Percentiles rank a stretch among this genome's conserved stretches.
These are phyloP conservation scores for Neurospora pannonica DNA, from an alignment of 495 filamentous ascomycete species.

Conservation along the genomic window DNA sequence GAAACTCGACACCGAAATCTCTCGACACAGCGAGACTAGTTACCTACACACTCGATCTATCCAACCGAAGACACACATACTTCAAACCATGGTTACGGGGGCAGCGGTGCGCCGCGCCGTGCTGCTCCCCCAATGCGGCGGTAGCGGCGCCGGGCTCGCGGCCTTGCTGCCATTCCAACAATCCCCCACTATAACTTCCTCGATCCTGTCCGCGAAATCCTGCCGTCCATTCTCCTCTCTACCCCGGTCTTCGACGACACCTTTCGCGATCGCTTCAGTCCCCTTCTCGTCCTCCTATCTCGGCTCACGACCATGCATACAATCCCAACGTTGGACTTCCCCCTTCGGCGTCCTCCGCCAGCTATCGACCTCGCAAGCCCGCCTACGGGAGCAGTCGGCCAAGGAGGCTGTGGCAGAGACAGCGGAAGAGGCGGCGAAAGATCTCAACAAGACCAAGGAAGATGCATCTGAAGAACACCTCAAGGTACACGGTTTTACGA, in stretches of 20 bases:
- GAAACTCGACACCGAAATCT: not conserved
- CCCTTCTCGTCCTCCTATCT: not conserved
- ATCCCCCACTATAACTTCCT: not conserved
- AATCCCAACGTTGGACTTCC: conserved; percentile 9
- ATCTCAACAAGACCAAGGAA: conserved; percentile 6
- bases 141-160: conserved; percentile 7
- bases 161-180: conserved; percentile 2
- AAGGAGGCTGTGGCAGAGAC: conserved; percentile 1
- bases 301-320: not conserved
- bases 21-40: conserved; percentile 13
- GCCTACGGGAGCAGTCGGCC: conserved; percentile 1
- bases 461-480: conserved; percentile 15
- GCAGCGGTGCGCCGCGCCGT: conserved; percentile 24
- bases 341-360: conserved; percentile 18
- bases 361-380: conserved; percentile 19
- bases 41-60: not conserved
- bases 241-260: not conserved
- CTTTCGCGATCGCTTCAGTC: not conserved
- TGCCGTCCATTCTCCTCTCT: conserved; percentile 7
- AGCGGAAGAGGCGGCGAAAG: conserved; percentile 7
- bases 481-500: conserved; percentile 23
- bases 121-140: conserved; percentile 26
- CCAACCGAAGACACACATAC: not conserved
- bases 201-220: not conserved
- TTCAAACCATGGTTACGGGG: conserved; percentile 23